These are phyloP conservation scores for Daldinia vernicosa DNA, from an alignment of 495 filamentous ascomycete species.

Conservation along the genomic window DNA sequence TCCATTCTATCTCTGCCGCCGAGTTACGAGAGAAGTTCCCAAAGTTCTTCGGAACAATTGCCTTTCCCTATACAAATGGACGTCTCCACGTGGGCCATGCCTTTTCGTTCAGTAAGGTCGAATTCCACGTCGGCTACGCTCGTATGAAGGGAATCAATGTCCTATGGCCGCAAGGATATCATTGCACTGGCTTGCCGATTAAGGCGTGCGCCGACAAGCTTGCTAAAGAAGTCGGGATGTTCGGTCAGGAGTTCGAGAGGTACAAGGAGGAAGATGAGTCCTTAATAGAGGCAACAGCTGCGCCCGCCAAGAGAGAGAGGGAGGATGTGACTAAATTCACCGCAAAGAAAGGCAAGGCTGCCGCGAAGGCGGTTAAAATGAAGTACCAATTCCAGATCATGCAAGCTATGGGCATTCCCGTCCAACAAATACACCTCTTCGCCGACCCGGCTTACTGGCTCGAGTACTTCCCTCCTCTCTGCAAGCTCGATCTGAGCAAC, in stretches of 20 bases:
- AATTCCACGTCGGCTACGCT: slow-evolving; percentile 84
- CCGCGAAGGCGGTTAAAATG: slow-evolving; percentile 87
- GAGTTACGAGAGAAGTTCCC: slow-evolving; percentile 80
- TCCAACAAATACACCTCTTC: slow-evolving; percentile 89
- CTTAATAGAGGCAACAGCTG: slow-evolving; percentile 27
- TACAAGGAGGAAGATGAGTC: slow-evolving; percentile 69
- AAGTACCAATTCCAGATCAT: slow-evolving; percentile 66
- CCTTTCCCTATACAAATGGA: slow-evolving; percentile 97
- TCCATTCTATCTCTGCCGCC: slow-evolving; percentile 70
- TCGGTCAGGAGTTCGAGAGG: slow-evolving; percentile 85
- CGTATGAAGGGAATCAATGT: slow-evolving; percentile 89
- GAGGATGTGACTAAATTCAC: slow-evolving; percentile 91
- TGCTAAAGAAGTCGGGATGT: slow-evolving; percentile 84
- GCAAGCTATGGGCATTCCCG: slow-evolving; percentile 82
- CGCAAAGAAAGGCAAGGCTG: slow-evolving; percentile 93
- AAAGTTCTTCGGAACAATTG: slow-evolving; percentile 94
- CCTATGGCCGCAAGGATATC: slow-evolving; percentile 91
- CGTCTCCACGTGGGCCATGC: slow-evolving; percentile 90
- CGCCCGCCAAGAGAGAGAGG: slow-evolving; percentile 45
- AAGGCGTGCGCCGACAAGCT: slow-evolving; percentile 98
- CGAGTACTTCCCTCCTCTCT: slow-evolving; percentile 84
- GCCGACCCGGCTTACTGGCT: slow-evolving; percentile 90
- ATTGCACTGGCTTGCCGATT: slow-evolving; percentile 98
- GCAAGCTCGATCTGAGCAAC: slow-evolving; percentile 80
- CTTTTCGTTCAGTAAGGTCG: slow-evolving; percentile 89